A percentile compares a stretch with the other conserved stretches of the same genome.
Evolutionary conservation across 2,329 filamentous ascomycete species (phyloP).

Genomic region (Ceratocystis lukuohia): DNA sequence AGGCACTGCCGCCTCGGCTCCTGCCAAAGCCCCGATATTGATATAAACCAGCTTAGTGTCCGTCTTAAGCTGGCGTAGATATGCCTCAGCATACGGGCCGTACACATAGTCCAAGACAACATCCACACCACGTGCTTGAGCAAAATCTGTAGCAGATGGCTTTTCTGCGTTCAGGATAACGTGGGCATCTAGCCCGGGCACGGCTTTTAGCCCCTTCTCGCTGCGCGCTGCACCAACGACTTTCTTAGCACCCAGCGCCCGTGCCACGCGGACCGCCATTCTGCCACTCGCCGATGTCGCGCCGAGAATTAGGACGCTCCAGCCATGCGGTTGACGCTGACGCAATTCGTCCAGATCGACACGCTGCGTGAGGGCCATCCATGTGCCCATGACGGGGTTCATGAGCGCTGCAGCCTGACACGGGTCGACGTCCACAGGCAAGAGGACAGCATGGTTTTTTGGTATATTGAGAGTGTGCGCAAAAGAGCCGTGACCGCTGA

Average conservation of each 20-base stretch:
- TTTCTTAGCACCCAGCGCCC: slow-evolving; percentile 34
- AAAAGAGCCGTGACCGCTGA: slow-evolving; percentile 28
- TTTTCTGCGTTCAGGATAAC: neutral
- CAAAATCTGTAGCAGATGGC: neutral
- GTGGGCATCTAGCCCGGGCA: slow-evolving; percentile 23
- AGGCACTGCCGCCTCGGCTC: slow-evolving; percentile 29
- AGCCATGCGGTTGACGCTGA: slow-evolving; percentile 24
- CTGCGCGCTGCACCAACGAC: slow-evolving; percentile 39
- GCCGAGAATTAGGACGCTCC: slow-evolving; percentile 39
- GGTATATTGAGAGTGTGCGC: slow-evolving; percentile 37
- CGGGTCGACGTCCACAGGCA: slow-evolving; percentile 35
- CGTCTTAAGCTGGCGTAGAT: slow-evolving; percentile 31
- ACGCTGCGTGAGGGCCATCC: slow-evolving; percentile 42
- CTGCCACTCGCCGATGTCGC: slow-evolving; percentile 40
- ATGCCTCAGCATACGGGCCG: slow-evolving; percentile 31
- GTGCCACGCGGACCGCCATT: slow-evolving; percentile 36
- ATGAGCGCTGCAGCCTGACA: slow-evolving; percentile 38
- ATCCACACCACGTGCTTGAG: slow-evolving; percentile 32
- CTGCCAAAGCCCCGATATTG: slow-evolving; percentile 36
- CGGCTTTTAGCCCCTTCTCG: neutral
- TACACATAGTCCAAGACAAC: slow-evolving; percentile 46
- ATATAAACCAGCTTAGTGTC: slow-evolving; percentile 38
- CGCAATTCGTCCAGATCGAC: slow-evolving; percentile 21
- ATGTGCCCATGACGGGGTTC: slow-evolving; percentile 43
- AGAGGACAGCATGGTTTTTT: slow-evolving; percentile 27